phyloP scores from a whole-genome alignment of 192 early-diverging fungal species.

The Coemansia furcata region DNA sequence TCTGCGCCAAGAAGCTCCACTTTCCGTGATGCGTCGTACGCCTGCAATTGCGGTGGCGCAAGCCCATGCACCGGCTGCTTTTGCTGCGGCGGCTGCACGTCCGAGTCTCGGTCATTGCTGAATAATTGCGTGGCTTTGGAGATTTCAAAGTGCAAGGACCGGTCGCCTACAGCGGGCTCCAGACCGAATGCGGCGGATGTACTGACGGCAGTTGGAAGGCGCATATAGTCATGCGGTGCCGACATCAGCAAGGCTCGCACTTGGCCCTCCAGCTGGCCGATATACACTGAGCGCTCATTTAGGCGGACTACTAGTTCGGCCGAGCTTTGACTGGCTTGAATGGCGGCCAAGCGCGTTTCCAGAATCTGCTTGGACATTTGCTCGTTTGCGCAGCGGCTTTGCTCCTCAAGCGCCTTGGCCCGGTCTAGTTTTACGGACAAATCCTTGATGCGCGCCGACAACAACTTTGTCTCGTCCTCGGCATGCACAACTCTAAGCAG shows the following conservation, averaged over 20 bases:
- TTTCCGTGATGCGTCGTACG: not conserved
- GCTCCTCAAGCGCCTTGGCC: not conserved
- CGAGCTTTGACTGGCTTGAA: slow-evolving; percentile 5
- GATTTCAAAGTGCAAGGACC: slow-evolving; percentile 30
- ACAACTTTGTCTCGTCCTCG: slow-evolving; percentile 11
- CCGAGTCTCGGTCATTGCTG: slow-evolving; percentile 4
- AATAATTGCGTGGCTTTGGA: slow-evolving; percentile 24
- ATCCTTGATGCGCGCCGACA: slow-evolving; percentile 16
- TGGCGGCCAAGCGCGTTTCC: slow-evolving; percentile 14
- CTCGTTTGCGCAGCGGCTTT: not conserved
- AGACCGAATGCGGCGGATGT: not conserved
- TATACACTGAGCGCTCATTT: slow-evolving; percentile 12
- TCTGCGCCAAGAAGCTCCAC: not conserved
- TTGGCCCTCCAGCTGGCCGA: slow-evolving; percentile 26
- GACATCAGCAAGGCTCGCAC: not conserved
- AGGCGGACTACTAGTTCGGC: slow-evolving; percentile 15
- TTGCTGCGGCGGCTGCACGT: not conserved
- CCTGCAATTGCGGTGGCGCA: slow-evolving; percentile 6
- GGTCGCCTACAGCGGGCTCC: not conserved
- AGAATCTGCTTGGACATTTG: slow-evolving; percentile 8
- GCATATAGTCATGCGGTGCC: not conserved
- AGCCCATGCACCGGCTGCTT: not conserved
- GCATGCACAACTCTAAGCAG: slow-evolving; percentile 9
- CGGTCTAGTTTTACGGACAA: slow-evolving; percentile 19
- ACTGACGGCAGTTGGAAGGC: not conserved